These are phyloP conservation scores for Trichoderma aggressivum DNA, from an alignment of 2,329 filamentous ascomycete genomes.

Conservation along the genomic window DNA sequence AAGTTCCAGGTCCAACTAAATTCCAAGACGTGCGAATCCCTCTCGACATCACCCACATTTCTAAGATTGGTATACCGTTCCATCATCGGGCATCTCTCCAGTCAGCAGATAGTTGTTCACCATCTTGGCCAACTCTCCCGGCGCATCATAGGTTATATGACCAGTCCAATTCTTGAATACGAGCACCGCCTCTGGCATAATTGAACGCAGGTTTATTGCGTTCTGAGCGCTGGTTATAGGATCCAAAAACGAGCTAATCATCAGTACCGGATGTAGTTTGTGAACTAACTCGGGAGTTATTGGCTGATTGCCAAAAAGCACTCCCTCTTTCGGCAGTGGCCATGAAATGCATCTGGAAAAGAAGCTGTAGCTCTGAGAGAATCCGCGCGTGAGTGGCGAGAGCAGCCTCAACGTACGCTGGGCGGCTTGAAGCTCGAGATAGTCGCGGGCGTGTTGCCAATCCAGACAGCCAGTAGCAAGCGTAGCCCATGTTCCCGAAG, in stretches of 20 bases:
- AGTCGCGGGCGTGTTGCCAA: not conserved
- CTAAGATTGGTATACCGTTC: not conserved
- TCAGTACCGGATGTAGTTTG: not conserved
- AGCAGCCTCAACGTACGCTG: not conserved
- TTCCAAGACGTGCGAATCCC: not conserved
- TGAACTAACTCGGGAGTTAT: not conserved
- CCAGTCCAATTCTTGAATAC: not conserved
- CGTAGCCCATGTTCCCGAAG: not conserved
- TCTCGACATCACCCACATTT: not conserved
- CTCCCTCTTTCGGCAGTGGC: not conserved
- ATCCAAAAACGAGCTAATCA: not conserved
- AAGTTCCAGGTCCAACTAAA: not conserved
- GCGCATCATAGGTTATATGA: not conserved
- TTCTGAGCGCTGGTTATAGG: not conserved
- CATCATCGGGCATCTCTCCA: not conserved
- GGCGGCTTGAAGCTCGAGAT: not conserved
- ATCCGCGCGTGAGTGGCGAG: not conserved
- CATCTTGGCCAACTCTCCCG: not conserved
- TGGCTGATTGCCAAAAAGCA: not conserved
- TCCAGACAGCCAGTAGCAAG: not conserved
- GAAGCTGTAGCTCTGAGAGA: not conserved
- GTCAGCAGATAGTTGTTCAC: not conserved
- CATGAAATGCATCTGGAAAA: not conserved
- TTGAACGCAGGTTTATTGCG: not conserved
- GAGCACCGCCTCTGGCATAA: not conserved